Percentiles rank a stretch among this genome's conserved stretches.
Conservation (phyloP, 352 stramenopile species). For the Pythium myriotylum region DNA sequence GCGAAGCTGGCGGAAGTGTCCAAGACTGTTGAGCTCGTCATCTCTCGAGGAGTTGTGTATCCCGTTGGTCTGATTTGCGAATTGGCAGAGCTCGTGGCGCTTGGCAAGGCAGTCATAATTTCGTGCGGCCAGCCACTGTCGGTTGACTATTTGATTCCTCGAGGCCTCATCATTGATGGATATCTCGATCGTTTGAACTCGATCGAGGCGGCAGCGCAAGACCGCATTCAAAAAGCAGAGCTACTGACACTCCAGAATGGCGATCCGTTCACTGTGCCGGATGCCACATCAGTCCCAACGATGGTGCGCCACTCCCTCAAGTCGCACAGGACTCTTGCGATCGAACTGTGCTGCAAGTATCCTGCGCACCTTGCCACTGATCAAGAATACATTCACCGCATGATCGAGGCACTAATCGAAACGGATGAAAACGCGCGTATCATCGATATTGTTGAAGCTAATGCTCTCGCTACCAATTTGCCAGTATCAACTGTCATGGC, state of each 20-base stretch:
- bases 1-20: neutral
- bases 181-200: neutral
- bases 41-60: conserved; percentile 3
- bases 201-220: neutral
- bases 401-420: conserved; percentile 8
- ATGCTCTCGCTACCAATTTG: neutral
- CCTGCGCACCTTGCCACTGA: neutral
- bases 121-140: conserved; percentile 9
- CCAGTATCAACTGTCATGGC: neutral
- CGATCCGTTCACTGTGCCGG: neutral
- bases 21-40: neutral
- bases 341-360: conserved; percentile 11
- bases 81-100: conserved; percentile 3
- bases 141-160: conserved; percentile 6
- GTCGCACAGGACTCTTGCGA: neutral
- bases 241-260: neutral
- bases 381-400: neutral
- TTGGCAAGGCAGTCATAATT: conserved; percentile 8
- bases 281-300: neutral
- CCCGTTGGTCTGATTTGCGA: conserved; percentile 1
- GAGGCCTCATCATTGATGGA: conserved; percentile 7
- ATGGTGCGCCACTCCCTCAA: conserved; percentile 11
- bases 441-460: conserved; percentile 5
- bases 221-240: conserved; percentile 2
- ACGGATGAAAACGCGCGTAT: conserved; percentile 2